These are phyloP conservation scores for Pogostemon cablin DNA, from an alignment of 257 asterid genomes.

Conservation along the genomic window DNA sequence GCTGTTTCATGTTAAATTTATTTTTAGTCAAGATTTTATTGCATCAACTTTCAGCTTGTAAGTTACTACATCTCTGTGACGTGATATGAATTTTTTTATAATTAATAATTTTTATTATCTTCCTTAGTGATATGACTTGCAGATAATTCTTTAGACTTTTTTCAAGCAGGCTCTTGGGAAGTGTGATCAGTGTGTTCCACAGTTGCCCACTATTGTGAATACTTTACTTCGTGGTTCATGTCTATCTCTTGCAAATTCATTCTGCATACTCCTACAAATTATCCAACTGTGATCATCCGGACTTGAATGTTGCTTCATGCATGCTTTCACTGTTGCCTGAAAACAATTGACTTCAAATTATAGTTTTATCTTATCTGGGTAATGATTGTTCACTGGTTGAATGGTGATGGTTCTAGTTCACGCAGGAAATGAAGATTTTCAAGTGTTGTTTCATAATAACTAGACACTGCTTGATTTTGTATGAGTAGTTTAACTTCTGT, in stretches of 20 bases:
- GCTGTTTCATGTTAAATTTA: neutral
- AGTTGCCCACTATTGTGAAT: neutral
- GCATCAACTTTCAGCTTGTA: neutral
- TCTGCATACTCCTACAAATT: neutral
- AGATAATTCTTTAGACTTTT: neutral
- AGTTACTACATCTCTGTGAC: neutral
- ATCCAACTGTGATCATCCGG: no score
- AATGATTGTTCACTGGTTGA: neutral
- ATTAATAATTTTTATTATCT: slow-evolving; percentile 1
- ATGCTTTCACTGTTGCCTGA: neutral
- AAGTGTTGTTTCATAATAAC: neutral
- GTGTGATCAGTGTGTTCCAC: neutral
- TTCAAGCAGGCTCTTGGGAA: slow-evolving; percentile 2
- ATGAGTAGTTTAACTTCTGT: neutral
- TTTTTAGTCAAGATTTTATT: slow-evolving; percentile 6
- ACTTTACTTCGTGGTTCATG: slow-evolving; percentile 4
- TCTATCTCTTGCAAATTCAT: slow-evolving; percentile 5
- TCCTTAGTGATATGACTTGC: neutral
- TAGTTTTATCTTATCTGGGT: neutral
- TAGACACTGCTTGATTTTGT: slow-evolving; percentile 17
- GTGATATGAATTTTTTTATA: neutral
- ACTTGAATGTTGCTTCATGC: neutral
- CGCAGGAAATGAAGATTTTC: slow-evolving; percentile 22
- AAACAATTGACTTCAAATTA: neutral
- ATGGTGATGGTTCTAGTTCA: neutral